Percentiles rank a stretch among this genome's conserved stretches.
These are phyloP conservation scores for Ambrosiella beaveri DNA, from an alignment of 2,329 filamentous ascomycete genomes.

Conservation along the genomic window DNA sequence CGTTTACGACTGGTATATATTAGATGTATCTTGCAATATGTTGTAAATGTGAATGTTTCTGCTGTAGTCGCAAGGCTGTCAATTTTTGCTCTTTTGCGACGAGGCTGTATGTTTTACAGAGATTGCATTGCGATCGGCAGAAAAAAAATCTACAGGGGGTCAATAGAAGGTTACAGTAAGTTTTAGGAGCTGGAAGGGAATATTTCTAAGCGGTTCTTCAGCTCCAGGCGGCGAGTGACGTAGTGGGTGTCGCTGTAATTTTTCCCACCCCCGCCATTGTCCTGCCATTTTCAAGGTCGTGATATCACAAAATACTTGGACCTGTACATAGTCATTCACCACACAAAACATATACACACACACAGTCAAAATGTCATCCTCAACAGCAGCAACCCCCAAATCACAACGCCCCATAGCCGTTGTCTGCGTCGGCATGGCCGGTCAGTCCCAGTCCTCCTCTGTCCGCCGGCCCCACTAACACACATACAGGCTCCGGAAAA, in stretches of 20 bases:
- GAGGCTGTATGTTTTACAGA: not conserved
- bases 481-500: conserved; percentile 62
- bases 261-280: no score
- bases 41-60: no score
- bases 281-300: no score
- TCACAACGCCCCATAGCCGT: conserved; percentile 48
- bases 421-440: conserved; percentile 95
- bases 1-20: not conserved
- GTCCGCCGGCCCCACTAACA: conserved; percentile 3
- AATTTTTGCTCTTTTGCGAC: not conserved
- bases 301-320: no score
- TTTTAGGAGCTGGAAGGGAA: no score
- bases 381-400: not conserved
- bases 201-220: no score
- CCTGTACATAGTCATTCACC: not conserved
- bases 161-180: no score
- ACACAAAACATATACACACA: not conserved
- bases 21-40: not conserved
- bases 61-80: no score
- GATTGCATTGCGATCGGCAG: no score
- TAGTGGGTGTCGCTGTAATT: no score
- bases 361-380: conserved; percentile 1
- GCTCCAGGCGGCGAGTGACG: no score
- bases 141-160: no score
- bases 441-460: conserved; percentile 25